These are phyloP conservation scores for Fusarium newnesense DNA, from an alignment of 2,329 filamentous ascomycete species.

Conservation along the genomic window DNA sequence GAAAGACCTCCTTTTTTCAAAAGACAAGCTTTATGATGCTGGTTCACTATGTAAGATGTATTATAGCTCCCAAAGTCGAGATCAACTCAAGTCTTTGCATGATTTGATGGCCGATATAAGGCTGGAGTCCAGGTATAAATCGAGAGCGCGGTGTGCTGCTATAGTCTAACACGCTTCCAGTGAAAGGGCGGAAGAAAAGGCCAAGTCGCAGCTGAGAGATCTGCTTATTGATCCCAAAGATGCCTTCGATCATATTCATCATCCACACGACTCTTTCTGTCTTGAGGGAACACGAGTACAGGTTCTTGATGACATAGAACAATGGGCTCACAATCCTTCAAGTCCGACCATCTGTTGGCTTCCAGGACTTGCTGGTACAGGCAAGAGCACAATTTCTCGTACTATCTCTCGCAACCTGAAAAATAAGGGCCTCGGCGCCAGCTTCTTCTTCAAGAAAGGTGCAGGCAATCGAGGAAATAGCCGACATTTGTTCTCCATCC, in stretches of 20 bases:
- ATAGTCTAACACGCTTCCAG: neutral
- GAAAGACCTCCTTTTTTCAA: neutral
- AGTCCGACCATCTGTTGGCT: slow-evolving; percentile 2
- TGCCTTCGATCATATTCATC: neutral
- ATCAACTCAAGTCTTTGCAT: neutral
- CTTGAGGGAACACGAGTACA: neutral
- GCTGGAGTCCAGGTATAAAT: neutral
- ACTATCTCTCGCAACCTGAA: neutral
- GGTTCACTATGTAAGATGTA: neutral
- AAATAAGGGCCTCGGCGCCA: neutral
- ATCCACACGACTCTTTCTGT: neutral
- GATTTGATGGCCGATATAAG: neutral
- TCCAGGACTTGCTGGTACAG: neutral
- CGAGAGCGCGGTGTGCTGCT: fast-evolving
- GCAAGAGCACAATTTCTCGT: neutral
- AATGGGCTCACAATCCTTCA: neutral
- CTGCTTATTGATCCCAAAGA: neutral
- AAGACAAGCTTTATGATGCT: neutral
- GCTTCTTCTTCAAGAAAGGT: slow-evolving; percentile 1
- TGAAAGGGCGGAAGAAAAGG: neutral
- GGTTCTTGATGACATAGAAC: neutral
- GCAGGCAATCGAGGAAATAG: neutral
- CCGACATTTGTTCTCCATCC: slow-evolving; percentile 43
- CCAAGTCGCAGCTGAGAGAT: neutral
- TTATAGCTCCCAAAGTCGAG: neutral